Conservation (phyloP, 2,329 filamentous ascomycete genomes). For the Penicillium sp. region DNA sequence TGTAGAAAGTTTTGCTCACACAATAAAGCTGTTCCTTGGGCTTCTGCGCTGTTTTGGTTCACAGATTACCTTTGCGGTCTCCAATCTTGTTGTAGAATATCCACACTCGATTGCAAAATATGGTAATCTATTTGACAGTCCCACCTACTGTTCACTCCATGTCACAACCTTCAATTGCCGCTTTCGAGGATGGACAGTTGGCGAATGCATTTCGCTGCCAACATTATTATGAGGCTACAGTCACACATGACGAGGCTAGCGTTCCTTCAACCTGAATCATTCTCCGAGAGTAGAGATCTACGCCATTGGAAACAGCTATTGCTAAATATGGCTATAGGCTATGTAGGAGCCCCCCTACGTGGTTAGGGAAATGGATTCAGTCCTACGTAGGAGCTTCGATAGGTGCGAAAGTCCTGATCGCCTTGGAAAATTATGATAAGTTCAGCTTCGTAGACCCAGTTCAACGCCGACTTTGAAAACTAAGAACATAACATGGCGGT, state of each 20-base stretch:
- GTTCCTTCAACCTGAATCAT: neutral
- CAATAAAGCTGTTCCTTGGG: neutral
- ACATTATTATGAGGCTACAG: neutral
- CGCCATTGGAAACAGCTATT: neutral
- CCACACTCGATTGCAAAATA: neutral
- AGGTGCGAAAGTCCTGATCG: neutral
- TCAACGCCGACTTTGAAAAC: constrained; percentile 24
- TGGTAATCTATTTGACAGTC: neutral
- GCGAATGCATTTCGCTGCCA: neutral
- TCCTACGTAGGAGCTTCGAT: neutral
- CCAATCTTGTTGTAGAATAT: neutral
- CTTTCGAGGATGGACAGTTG: neutral
- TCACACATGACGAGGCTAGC: neutral
- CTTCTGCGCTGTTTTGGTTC: neutral
- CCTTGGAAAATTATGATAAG: constrained; percentile 2
- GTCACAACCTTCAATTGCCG: neutral
- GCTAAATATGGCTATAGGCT: neutral
- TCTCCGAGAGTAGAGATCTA: neutral
- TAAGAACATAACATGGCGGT: constrained; percentile 18
- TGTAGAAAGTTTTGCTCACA: neutral
- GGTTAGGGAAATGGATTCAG: neutral
- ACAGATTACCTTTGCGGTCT: neutral
- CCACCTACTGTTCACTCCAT: neutral
- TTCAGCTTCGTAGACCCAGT: constrained; percentile 37
- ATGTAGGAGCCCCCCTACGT: constrained; percentile 10